A percentile compares a stretch with the other conserved stretches of the same genome.
Evolutionary conservation across 169 alveolate species (phyloP).

Genomic region (Ichthyophthirius multifiliis): DNA sequence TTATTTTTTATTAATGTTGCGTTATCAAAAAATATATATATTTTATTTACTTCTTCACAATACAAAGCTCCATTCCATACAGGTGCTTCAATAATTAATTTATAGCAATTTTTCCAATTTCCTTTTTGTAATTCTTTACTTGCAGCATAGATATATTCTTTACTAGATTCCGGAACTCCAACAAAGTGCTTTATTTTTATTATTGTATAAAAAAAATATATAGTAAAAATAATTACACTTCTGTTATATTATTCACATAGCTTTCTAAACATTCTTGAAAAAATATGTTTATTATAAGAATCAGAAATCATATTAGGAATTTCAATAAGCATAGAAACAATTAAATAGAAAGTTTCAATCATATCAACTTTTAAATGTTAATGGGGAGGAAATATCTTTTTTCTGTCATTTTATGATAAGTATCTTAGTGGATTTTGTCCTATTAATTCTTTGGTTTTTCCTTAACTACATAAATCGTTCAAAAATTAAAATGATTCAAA

Average conservation of each 20-base stretch:
- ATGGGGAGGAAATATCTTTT: neutral
- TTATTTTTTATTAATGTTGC: neutral
- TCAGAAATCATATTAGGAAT: neutral
- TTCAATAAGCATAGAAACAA: constrained; percentile 3
- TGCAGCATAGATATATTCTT: neutral
- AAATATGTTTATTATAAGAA: neutral
- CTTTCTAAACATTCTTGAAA: neutral
- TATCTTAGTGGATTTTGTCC: neutral
- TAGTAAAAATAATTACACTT: neutral
- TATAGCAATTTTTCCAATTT: neutral
- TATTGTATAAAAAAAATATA: neutral
- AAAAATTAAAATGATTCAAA: neutral
- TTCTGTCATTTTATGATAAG: neutral
- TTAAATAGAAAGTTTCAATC: neutral
- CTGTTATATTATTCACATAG: neutral
- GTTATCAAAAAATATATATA: neutral
- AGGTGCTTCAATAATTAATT: neutral
- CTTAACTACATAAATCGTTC: neutral
- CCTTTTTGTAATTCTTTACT: constrained; percentile 5
- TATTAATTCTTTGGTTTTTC: neutral
- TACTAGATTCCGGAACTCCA: neutral
- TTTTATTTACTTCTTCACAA: neutral
- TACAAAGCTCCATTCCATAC: neutral
- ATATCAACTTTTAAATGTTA: neutral
- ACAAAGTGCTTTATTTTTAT: neutral